Base-by-base conservation (phyloP, 1,284 basidiomycete genomes). In the Phlebopus sp. region DNA sequence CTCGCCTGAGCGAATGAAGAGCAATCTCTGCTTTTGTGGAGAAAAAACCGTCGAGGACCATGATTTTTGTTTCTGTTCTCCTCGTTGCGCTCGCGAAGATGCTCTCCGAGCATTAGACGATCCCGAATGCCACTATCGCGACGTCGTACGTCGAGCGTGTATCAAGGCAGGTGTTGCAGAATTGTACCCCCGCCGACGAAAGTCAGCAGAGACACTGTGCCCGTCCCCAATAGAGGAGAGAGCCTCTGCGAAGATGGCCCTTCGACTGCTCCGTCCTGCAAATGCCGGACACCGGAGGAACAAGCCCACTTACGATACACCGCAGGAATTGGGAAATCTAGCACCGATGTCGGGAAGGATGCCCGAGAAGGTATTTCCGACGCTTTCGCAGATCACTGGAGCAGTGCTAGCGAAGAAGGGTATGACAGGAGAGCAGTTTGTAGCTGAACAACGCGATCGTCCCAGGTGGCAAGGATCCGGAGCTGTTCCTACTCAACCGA, bases 1-100 rank as follows among this genome's bases (percentile, higher is more conserved):
- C 9, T 31, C 49, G 17, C 50, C 51, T 1, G 38, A 57, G 18
- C 23, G 43, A n/a, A 38, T 46, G 7, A 43, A 44, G 10, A 40
- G 44, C 11, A 44, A 38, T 13, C 15, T 50, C 19, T 68, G 62
- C 40, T 56, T 56, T 37, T 67, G 62, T 14, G 66, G 66, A 15
- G 50, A 39, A 17, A 31, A 19, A 31, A 62, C 62, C 0, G 27
- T 49, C 0, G 46, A 53, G 35, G 49, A 40, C n/a, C 66, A 64
- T 23, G 64, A 68, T 0, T 63, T 54, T 34, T 65, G 44, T 47
- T 68, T 52, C 34, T 64, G 62, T 31, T 68, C 66, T 17, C 51
- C 47, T 1, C 2, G 46, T 0, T 67, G 66, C 10, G 66, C 66
- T 8, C 62, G 54, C 18, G 27, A 14, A 8, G 66, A 68, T 23